Conservation (phyloP, 2,329 filamentous ascomycete species). For the Huntiella bhutanensis region DNA sequence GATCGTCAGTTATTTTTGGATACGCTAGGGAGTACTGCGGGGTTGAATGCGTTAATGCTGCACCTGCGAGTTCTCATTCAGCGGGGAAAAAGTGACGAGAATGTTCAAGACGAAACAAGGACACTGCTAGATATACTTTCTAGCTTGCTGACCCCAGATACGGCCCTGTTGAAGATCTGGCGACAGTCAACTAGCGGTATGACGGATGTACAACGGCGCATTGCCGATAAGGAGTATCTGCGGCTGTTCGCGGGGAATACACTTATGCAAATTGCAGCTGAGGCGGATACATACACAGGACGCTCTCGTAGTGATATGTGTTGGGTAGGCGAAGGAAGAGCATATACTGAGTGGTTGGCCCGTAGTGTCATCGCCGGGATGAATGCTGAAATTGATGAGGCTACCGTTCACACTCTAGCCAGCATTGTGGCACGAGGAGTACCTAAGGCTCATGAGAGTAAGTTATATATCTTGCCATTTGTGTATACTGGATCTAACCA, state of each 20-base stretch:
- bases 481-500: no score
- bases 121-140: conserved; percentile 27
- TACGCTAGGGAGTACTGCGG: conserved; percentile 55
- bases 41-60: conserved; percentile 58
- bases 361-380: conserved; percentile 35
- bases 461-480: no score
- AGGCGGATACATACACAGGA: conserved; percentile 23
- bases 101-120: conserved; percentile 10
- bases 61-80: conserved; percentile 44
- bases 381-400: neutral
- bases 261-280: conserved; percentile 31
- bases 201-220: conserved; percentile 16
- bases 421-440: no score
- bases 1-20: conserved; percentile 18
- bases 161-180: conserved; percentile 4
- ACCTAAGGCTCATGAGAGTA: no score
- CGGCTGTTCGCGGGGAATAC: conserved; percentile 29
- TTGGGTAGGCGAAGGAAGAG: conserved; percentile 47
- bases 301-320: neutral
- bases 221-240: conserved; percentile 25
- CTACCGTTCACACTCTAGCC: no score
- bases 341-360: conserved; percentile 56
- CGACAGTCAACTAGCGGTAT: conserved; percentile 12
- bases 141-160: conserved; percentile 4
- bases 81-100: conserved; percentile 24